A percentile compares a stretch with the other conserved stretches of the same genome.
Conservation (phyloP, 2,329 filamentous ascomycete species). For the Cordyceps farinosa region DNA sequence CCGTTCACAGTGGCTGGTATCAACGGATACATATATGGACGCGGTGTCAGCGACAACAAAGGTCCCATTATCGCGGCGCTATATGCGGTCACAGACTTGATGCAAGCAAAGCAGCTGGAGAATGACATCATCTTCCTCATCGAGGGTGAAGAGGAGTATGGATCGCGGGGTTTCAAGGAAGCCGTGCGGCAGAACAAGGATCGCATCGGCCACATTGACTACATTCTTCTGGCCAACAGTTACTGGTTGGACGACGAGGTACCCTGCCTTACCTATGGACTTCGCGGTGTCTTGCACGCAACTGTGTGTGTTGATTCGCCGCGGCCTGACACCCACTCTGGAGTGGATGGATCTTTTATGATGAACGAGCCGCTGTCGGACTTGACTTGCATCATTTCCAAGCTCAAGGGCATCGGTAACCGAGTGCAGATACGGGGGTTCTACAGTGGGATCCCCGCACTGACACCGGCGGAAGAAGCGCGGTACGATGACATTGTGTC, state of each 20-base stretch:
- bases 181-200: conserved; percentile 76
- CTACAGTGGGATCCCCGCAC: conserved; percentile 75
- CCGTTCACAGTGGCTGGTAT: conserved; percentile 87
- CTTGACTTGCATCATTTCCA: conserved; percentile 76
- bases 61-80: conserved; percentile 91
- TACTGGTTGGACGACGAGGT: conserved; percentile 98
- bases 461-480: conserved; percentile 71
- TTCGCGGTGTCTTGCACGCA: conserved; percentile 90
- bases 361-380: conserved; percentile 91
- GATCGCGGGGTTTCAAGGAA: conserved; percentile 84
- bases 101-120: conserved; percentile 75
- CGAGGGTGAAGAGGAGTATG: conserved; percentile 94
- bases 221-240: conserved; percentile 92
- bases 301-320: conserved; percentile 83
- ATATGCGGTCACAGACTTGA: conserved; percentile 86
- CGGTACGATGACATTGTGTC: conserved; percentile 82
- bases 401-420: conserved; percentile 76
- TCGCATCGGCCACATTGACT: conserved; percentile 86
- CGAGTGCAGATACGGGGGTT: conserved; percentile 82
- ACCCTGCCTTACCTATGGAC: conserved; percentile 90
- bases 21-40: conserved; percentile 90
- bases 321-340: conserved; percentile 87
- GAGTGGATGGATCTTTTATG: conserved; percentile 90
- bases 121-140: conserved; percentile 93
- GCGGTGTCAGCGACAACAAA: conserved; percentile 97